Evolutionary conservation across 306 rosid species (phyloP).

Genomic region (Macrotyloma uniflorum): DNA sequence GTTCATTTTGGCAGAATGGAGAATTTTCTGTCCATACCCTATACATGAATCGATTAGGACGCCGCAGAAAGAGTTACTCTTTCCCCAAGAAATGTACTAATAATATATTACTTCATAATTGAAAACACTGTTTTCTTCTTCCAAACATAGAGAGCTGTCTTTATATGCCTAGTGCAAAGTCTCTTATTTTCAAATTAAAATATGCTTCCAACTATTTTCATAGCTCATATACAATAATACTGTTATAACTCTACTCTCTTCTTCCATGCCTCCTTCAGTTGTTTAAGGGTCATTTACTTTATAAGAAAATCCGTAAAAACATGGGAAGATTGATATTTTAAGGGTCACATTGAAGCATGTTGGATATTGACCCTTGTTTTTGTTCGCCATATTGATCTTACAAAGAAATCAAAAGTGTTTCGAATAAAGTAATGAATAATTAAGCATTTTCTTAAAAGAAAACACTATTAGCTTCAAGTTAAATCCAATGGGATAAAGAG

Average conservation of each 20-base stretch:
- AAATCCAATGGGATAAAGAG: constrained; percentile 2
- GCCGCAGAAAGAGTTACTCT: constrained; percentile 30
- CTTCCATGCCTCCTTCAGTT: constrained; percentile 14
- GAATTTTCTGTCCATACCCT: constrained; percentile 34
- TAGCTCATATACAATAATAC: constrained; percentile 3
- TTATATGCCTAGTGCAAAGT: constrained; percentile 40
- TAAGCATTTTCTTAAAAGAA: not conserved
- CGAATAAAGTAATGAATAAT: not conserved
- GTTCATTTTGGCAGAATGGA: constrained; percentile 34
- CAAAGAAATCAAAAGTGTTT: not conserved
- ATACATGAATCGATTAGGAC: constrained; percentile 15
- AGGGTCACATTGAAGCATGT: constrained; percentile 4
- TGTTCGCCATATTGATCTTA: constrained; percentile 18
- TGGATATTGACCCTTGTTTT: constrained; percentile 35
- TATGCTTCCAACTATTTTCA: constrained; percentile 24
- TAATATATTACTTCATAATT: not conserved
- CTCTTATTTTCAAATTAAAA: constrained; percentile 11
- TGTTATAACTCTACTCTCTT: not conserved
- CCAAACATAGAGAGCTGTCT: constrained; percentile 19
- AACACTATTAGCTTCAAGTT: not conserved
- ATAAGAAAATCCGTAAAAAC: constrained; percentile 7
- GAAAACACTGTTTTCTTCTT: constrained; percentile 36
- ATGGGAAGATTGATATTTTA: constrained; percentile 33
- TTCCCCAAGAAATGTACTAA: constrained; percentile 10
- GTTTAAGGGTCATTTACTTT: constrained; percentile 33